Percentiles rank a stretch among this genome's conserved stretches.
phyloP scores from a whole-genome alignment of 441 rosid species.

The Biscutella laevigata region DNA sequence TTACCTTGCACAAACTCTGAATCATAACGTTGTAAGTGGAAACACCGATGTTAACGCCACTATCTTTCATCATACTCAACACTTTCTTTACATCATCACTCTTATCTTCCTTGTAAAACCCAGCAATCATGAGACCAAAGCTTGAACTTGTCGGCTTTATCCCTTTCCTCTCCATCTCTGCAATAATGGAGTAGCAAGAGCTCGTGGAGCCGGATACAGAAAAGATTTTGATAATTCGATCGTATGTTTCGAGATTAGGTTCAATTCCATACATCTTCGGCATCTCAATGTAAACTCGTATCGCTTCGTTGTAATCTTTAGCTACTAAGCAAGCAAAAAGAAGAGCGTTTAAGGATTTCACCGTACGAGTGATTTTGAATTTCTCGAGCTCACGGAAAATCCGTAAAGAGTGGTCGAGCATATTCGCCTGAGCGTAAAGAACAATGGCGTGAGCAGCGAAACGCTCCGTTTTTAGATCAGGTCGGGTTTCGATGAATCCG shows the following conservation, averaged over 20 bases:
- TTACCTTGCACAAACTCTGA: slow-evolving; percentile 51
- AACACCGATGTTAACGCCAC: slow-evolving; percentile 31
- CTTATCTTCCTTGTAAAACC: slow-evolving; percentile 64
- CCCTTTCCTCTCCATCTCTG: slow-evolving; percentile 65
- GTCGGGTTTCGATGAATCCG: slow-evolving; percentile 39
- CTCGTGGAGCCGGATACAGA: slow-evolving; percentile 53
- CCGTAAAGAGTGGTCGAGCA: slow-evolving; percentile 52
- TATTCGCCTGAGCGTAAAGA: slow-evolving; percentile 66
- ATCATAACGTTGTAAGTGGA: slow-evolving; percentile 52
- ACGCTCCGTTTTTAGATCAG: slow-evolving; percentile 51
- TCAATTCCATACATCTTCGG: slow-evolving; percentile 42
- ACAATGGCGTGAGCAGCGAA: slow-evolving; percentile 54
- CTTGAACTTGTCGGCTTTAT: slow-evolving; percentile 38
- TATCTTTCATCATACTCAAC: slow-evolving; percentile 50
- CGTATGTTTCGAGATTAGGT: slow-evolving; percentile 57
- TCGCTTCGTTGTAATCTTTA: slow-evolving; percentile 43
- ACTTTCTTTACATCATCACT: slow-evolving; percentile 59
- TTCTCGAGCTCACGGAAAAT: slow-evolving; percentile 45
- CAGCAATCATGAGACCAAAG: slow-evolving; percentile 49
- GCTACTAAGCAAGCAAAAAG: slow-evolving; percentile 54
- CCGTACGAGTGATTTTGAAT: slow-evolving; percentile 35
- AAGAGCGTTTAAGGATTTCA: slow-evolving; percentile 50
- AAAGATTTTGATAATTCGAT: slow-evolving; percentile 52
- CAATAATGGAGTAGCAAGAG: slow-evolving; percentile 49
- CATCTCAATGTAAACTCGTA: slow-evolving; percentile 51